Evolutionary conservation across 2,329 filamentous ascomycete species (phyloP), one percentile per base, ranked within the genome.

Genomic region (Anisogramma anomala): DNA sequence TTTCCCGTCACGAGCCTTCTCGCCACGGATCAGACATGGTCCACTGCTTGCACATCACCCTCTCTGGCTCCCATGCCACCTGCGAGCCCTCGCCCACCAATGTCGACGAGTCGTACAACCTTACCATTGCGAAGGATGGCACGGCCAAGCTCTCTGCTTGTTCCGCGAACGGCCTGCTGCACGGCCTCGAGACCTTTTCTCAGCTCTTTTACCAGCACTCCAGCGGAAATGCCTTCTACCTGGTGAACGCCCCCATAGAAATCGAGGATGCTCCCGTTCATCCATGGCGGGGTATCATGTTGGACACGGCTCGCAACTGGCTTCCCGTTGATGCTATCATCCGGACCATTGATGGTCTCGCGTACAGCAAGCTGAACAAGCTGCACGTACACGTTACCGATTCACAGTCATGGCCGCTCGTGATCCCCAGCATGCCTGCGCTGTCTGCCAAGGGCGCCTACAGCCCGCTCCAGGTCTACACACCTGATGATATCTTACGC

Each of bases 301-400:
- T 94, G 51, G 87, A 94, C 54, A 77, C 85, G 31, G 71, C 82
- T 3, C 71, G 87, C 44, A 80, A 78, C 53, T 91, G 71, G 62
- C 84, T 81, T 59, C 69, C 74, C 1, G 63, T 84, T 18, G 58
- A 66, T 3, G 74, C 83, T 52, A 79, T 94, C 50, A 69, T 79
- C 53, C 76, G 78, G 37, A 84, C 79, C 39, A 83, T 94, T 49
- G 83, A 93, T 54, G 82, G 77, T 30, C 62, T 83, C 49, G 67
- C 82, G 1, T 86, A 77, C 72, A 85, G 79, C 65, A 91, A 93
- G 65, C 72, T 91, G 67, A 91, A 91, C 62, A 71, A 78, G 5
- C 69, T 93, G 42, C 85, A 91, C 60, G 66, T 89, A 40, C 85
- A 93, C 64, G 70, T 81, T 43, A 91, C 84, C 4, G 85, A 93